phyloP scores from a whole-genome alignment of 1,139 yeast genomes.

The Candida gigantensis region DNA sequence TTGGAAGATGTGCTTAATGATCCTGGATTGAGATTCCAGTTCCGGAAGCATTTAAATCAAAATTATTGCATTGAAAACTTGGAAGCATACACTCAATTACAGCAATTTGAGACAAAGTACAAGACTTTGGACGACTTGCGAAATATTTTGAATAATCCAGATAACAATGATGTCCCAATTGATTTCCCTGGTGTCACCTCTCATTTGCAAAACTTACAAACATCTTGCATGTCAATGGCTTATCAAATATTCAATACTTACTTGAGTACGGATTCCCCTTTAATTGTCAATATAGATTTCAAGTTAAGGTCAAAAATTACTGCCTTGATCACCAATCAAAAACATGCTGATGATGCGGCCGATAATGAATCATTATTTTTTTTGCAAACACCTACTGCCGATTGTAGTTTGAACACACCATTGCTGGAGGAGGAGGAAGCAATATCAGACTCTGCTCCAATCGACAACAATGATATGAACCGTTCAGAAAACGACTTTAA shows the following conservation, averaged over 20 bases:
- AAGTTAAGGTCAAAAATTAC: slow-evolving; percentile 51
- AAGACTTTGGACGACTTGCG: slow-evolving; percentile 17
- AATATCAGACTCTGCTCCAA: not conserved
- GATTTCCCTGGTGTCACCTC: not conserved
- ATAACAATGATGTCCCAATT: not conserved
- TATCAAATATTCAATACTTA: slow-evolving; percentile 68
- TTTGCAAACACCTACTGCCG: slow-evolving; percentile 13
- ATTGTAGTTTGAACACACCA: not conserved
- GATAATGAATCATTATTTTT: slow-evolving; percentile 6
- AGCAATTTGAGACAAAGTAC: slow-evolving; percentile 34
- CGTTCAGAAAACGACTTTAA: not conserved
- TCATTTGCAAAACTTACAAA: slow-evolving; percentile 36
- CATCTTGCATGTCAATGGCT: slow-evolving; percentile 52
- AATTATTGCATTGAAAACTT: slow-evolving; percentile 77
- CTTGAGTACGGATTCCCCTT: slow-evolving; percentile 70
- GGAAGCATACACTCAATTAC: slow-evolving; percentile 64
- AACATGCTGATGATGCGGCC: not conserved
- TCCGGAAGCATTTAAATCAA: slow-evolving; percentile 60
- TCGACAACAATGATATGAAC: not conserved
- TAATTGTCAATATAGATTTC: slow-evolving; percentile 70
- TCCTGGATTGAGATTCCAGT: slow-evolving; percentile 76
- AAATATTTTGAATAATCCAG: not conserved
- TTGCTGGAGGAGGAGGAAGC: not conserved
- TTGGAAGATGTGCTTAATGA: slow-evolving; percentile 60
- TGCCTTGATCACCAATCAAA: slow-evolving; percentile 33